Conservation (phyloP, 1,139 yeast species). For the Protomyces gravidus region DNA sequence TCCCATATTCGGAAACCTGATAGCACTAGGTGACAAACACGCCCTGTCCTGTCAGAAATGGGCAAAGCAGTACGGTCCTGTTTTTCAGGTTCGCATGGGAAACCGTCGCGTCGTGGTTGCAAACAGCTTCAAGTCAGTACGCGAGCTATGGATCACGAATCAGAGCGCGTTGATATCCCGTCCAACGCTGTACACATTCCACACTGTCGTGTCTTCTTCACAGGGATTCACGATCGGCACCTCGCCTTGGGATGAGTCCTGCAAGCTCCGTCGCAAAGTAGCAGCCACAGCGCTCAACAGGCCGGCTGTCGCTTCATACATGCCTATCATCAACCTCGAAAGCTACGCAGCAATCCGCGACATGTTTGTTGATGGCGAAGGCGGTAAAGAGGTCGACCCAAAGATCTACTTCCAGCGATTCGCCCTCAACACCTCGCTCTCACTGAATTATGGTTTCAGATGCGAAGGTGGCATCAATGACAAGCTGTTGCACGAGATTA, state of each 20-base stretch:
- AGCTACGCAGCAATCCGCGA: constrained; percentile 37
- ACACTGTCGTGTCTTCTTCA: constrained; percentile 55
- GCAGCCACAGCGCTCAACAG: constrained; percentile 52
- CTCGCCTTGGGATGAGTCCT: constrained; percentile 61
- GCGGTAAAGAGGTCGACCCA: constrained; percentile 32
- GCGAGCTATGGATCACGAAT: constrained; percentile 53
- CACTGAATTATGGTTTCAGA: constrained; percentile 57
- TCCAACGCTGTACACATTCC: constrained; percentile 65
- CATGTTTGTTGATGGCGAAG: constrained; percentile 19
- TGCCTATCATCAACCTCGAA: constrained; percentile 48
- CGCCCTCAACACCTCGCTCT: constrained; percentile 52
- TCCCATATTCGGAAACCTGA: constrained; percentile 43
- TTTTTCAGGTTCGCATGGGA: constrained; percentile 65
- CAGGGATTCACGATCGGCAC: constrained; percentile 69
- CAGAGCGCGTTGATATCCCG: constrained; percentile 59
- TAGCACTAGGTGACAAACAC: constrained; percentile 47
- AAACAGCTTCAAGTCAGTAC: constrained; percentile 55
- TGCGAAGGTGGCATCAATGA: constrained; percentile 46
- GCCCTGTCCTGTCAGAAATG: constrained; percentile 51
- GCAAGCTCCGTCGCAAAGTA: constrained; percentile 52
- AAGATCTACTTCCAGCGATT: constrained; percentile 33
- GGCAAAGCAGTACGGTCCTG: constrained; percentile 47
- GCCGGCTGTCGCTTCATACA: constrained; percentile 39
- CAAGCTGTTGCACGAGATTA: constrained; percentile 52
- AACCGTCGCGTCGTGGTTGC: constrained; percentile 56